Evolutionary conservation across 805 yeast species (phyloP).

Genomic region (Wickerhamomyces xylosicus): DNA sequence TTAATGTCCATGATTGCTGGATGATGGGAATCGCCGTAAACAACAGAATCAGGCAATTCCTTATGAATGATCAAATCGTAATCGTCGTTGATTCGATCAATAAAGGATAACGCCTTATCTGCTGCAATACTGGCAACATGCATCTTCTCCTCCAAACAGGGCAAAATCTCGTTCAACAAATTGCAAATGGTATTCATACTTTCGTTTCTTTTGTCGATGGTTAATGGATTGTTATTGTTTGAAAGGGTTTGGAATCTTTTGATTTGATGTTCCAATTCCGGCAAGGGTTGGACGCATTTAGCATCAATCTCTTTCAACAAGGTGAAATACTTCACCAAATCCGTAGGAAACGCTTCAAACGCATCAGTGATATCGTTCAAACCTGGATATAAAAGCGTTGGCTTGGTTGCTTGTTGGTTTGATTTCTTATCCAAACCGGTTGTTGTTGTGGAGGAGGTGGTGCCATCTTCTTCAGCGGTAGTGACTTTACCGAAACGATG

Average conservation of each 20-base stretch:
- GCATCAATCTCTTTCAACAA: slow-evolving; percentile 90
- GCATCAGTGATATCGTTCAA: slow-evolving; percentile 87
- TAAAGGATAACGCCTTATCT: slow-evolving; percentile 60
- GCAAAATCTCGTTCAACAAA: slow-evolving; percentile 59
- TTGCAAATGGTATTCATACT: slow-evolving; percentile 26
- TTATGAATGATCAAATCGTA: slow-evolving; percentile 61
- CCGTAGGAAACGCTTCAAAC: slow-evolving; percentile 81
- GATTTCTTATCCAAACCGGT: slow-evolving; percentile 5
- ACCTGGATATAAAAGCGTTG: slow-evolving; percentile 58
- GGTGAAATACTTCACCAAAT: slow-evolving; percentile 76
- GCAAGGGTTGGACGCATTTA: slow-evolving; percentile 70
- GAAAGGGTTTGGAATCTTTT: slow-evolving; percentile 32
- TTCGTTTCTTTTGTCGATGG: slow-evolving; percentile 15
- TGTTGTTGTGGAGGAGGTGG: slow-evolving; percentile 1
- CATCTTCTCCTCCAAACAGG: slow-evolving; percentile 93
- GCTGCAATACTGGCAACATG: slow-evolving; percentile 90
- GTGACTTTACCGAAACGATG: slow-evolving; percentile 1
- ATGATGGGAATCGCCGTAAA: slow-evolving; percentile 75
- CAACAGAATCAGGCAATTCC: slow-evolving; percentile 74
- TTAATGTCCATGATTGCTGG: slow-evolving; percentile 73
- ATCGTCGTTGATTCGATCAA: slow-evolving; percentile 69
- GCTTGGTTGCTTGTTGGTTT: slow-evolving; percentile 10
- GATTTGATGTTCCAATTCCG: slow-evolving; percentile 50
- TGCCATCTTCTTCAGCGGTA: background rate
- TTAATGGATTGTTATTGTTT: too few relatives aligned